Conservation (phyloP, 768 basidiomycete species). For the Collybiopsis confluens region DNA sequence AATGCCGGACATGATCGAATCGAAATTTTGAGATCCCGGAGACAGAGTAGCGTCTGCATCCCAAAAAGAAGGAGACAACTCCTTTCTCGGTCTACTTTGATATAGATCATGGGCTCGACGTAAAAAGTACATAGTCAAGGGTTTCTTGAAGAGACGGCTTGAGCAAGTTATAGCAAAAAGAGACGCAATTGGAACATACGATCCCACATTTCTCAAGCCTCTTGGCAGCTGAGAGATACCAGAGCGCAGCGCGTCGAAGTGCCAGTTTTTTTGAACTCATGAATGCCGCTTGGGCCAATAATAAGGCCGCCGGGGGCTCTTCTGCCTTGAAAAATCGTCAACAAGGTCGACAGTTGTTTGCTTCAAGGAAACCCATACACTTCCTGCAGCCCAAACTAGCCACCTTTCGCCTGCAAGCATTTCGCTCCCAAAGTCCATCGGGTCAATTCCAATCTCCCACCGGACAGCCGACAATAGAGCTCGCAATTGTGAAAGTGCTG, state of each 20-base stretch:
- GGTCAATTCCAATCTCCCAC: constrained; percentile 68
- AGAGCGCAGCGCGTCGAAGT: constrained; percentile 65
- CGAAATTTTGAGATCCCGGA: constrained; percentile 36
- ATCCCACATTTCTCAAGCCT: constrained; percentile 81
- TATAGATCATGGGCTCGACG: constrained; percentile 67
- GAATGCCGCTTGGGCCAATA: constrained; percentile 76
- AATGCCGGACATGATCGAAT: constrained; percentile 65
- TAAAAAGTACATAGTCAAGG: constrained; percentile 78
- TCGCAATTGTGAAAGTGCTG: constrained; percentile 61
- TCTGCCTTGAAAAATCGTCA: constrained; percentile 52
- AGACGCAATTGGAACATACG: constrained; percentile 38
- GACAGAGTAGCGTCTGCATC: constrained; percentile 53
- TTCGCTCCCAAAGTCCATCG: constrained; percentile 52
- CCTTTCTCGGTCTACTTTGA: constrained; percentile 43
- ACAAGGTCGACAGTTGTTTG: not conserved
- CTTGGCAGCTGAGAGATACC: constrained; percentile 76
- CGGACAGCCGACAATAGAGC: constrained; percentile 67
- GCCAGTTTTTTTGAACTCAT: constrained; percentile 56
- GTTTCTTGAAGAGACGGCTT: constrained; percentile 58
- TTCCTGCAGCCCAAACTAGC: constrained; percentile 82
- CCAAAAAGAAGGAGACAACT: constrained; percentile 79
- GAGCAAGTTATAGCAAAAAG: not conserved
- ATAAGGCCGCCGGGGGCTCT: constrained; percentile 74
- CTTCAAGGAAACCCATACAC: constrained; percentile 43
- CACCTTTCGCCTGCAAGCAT: constrained; percentile 75